Conservation (phyloP, 2,329 filamentous ascomycete species). For the Helicocarpus griseus region DNA sequence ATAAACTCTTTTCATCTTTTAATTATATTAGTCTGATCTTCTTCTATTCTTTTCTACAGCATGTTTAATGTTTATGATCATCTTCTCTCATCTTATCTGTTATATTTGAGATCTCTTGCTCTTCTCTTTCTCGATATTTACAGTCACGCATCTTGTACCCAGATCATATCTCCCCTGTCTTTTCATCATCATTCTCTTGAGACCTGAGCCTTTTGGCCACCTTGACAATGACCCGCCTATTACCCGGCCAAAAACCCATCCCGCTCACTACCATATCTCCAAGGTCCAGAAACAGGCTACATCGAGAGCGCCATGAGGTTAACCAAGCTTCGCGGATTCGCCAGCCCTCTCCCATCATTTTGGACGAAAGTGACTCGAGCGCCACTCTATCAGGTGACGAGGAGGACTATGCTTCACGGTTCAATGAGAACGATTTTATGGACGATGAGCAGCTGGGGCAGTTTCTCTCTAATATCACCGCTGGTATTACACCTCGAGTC, state of each 20-base stretch:
- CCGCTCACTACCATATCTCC: neutral
- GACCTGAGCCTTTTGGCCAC: too few relatives aligned
- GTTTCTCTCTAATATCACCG: conserved; percentile 11
- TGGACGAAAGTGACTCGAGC: neutral
- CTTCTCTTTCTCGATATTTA: neutral
- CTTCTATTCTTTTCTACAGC: neutral
- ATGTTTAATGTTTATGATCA: neutral
- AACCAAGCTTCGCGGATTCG: neutral
- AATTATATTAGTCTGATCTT: too few relatives aligned
- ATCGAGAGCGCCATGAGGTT: neutral
- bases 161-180: too few relatives aligned
- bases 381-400: neutral
- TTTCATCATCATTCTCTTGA: too few relatives aligned
- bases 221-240: too few relatives aligned
- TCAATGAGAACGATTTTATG: conserved; percentile 18
- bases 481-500: neutral
- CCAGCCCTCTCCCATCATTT: neutral
- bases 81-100: neutral
- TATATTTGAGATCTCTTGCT: neutral
- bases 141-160: too few relatives aligned
- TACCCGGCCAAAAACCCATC: too few relatives aligned
- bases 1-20: neutral
- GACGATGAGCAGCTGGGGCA: conserved; percentile 18
- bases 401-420: neutral
- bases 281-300: neutral